Evolutionary conservation across 1,139 yeast genomes (phyloP), one percentile per base, ranked within the genome.

Genomic region (Dujonia santamariae): DNA sequence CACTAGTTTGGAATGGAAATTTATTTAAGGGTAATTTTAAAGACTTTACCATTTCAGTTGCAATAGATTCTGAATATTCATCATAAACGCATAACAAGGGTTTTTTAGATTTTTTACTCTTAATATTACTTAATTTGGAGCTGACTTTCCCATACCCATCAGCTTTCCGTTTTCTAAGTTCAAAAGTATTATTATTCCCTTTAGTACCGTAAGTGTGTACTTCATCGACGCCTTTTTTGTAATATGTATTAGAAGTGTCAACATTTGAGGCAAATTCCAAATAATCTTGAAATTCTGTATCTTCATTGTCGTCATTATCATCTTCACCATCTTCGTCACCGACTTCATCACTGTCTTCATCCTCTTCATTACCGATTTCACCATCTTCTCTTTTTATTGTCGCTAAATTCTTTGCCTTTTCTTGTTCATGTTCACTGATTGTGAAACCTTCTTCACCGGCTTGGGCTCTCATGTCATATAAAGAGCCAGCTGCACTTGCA

Each of bases 401-500:
- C 8, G 26, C 34, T 15, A 37, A 22, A 12, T 28, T 26, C 20
- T 25, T 15, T 19, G 18, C 35, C 34, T 39, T 42, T 13, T 28
- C 22, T 17, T 28, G 31, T 34, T 47, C 48, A 37, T 45, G 47
- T 2, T 44, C 47, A 19, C 42, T 31, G 8, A 49, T 42, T 9
- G 54, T 46, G 32, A 67, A 60, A 5, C 65, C 63, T 43, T 65
- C 72, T 16, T 54, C 48, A 6, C 34, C 34, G 0, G 74, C 72
- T 39, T 63, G 71, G 6, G 45, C 28, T 35, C 50, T 52, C 40
- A 68, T 51, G 34, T 68, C 75, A 41, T 54, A 56, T 28, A 69
- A 56, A 15, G 72, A 60, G 2, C 74, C 75, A 0, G 75, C 75
- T 6, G 75, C 75, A 47, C 73, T 66, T 7, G 75, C 75, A 15